A percentile compares a stretch with the other conserved stretches of the same genome.
Evolutionary conservation across 495 filamentous ascomycete species (phyloP).

Genomic region (Penicillium angulare): DNA sequence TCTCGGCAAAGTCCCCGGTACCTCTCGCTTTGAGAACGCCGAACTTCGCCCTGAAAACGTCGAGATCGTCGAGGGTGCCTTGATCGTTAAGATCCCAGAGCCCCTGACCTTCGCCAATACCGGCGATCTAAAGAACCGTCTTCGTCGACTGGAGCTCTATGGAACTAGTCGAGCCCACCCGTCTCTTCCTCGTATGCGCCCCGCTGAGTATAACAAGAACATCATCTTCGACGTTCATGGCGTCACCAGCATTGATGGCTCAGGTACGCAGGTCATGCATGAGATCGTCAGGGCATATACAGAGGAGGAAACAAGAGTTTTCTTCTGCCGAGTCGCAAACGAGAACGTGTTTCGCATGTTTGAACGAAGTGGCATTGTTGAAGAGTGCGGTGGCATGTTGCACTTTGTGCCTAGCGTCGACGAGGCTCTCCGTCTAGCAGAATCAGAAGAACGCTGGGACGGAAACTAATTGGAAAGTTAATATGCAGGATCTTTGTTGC

Average conservation of each 20-base stretch:
- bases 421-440: constrained; percentile 76
- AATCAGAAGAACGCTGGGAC: constrained; percentile 52
- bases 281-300: constrained; percentile 84
- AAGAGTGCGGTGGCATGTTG: constrained; percentile 65
- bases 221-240: constrained; percentile 97
- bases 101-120: constrained; percentile 97
- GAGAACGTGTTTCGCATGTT: constrained; percentile 71
- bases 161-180: constrained; percentile 83
- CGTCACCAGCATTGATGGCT: constrained; percentile 88
- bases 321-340: constrained; percentile 78
- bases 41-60: constrained; percentile 73
- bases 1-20: constrained; percentile 83
- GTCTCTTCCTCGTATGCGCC: constrained; percentile 72
- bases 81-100: constrained; percentile 97
- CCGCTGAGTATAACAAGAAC: constrained; percentile 74
- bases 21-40: constrained; percentile 80
- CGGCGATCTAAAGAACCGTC: constrained; percentile 80
- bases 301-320: constrained; percentile 71
- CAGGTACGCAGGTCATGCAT: constrained; percentile 82
- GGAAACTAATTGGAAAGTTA: constrained; percentile 10
- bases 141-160: constrained; percentile 82
- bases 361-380: constrained; percentile 77
- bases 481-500: background rate
- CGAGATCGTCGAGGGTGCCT: constrained; percentile 85
- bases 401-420: constrained; percentile 83